These are phyloP conservation scores for Tribonema minus DNA, from an alignment of 108 stramenopile species.

Conservation along the genomic window DNA sequence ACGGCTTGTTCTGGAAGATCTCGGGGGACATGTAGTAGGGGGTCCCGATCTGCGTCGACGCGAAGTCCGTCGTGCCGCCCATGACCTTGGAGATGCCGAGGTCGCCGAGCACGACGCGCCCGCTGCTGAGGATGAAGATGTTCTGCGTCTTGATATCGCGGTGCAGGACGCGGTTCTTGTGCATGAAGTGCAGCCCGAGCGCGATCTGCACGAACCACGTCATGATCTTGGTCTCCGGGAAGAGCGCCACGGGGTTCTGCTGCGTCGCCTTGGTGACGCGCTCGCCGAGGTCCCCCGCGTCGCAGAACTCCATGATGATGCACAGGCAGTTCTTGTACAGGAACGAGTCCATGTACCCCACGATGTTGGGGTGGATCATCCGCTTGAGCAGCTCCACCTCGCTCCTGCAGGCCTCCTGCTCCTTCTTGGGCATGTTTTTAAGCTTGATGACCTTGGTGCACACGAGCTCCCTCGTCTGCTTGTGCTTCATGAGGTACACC, in stretches of 20 bases:
- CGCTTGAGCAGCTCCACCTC: slow-evolving; percentile 55
- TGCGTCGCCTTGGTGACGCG: slow-evolving; percentile 39
- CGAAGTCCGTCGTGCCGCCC: slow-evolving; percentile 41
- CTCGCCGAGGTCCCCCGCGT: slow-evolving; percentile 54
- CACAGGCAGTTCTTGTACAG: slow-evolving; percentile 45
- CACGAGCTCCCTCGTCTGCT: slow-evolving; percentile 39
- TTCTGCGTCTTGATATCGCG: slow-evolving; percentile 75
- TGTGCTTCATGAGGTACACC: slow-evolving; percentile 61
- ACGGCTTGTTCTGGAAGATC: slow-evolving; percentile 58
- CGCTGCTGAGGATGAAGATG: slow-evolving; percentile 48
- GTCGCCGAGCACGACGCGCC: slow-evolving; percentile 46
- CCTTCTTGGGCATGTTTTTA: slow-evolving; percentile 56
- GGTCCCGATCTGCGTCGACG: slow-evolving; percentile 60
- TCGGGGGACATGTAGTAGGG: slow-evolving; percentile 70
- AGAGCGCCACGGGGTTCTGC: background rate
- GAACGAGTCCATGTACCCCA: slow-evolving; percentile 42
- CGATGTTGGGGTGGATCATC: slow-evolving; percentile 64
- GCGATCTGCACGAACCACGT: slow-evolving; percentile 52
- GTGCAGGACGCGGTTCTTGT: slow-evolving; percentile 83
- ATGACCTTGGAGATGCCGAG: slow-evolving; percentile 63
- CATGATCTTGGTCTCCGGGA: slow-evolving; percentile 48
- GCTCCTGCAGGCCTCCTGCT: slow-evolving; percentile 47
- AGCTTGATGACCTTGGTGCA: slow-evolving; percentile 56
- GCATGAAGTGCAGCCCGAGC: slow-evolving; percentile 70
- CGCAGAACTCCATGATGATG: slow-evolving; percentile 56